phyloP scores from a whole-genome alignment of 2,329 filamentous ascomycete genomes.

The Microdochium trichocladiopsis region DNA sequence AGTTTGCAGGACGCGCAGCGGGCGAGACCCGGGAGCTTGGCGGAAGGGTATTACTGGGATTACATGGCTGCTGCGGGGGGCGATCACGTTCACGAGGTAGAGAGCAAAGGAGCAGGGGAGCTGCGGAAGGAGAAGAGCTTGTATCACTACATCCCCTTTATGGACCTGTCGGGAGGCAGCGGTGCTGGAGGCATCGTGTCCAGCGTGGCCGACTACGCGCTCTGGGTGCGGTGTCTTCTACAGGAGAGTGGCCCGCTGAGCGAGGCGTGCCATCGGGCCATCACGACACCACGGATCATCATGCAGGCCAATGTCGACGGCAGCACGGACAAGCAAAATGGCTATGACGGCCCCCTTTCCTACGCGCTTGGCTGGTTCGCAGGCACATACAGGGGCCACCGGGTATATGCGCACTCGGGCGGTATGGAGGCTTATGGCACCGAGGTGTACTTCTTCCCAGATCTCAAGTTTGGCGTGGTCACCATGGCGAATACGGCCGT shows the following conservation, averaged over 20 bases:
- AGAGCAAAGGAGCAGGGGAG: neutral
- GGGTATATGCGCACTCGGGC: constrained; percentile 33
- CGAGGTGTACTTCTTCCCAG: constrained; percentile 35
- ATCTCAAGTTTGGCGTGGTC: constrained; percentile 31
- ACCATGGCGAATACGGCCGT: constrained; percentile 35
- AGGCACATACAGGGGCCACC: constrained; percentile 32
- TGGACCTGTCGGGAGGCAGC: constrained; percentile 19
- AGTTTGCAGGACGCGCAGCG: constrained; percentile 19
- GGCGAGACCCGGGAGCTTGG: constrained; percentile 21
- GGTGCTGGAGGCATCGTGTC: constrained; percentile 36
- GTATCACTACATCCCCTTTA: constrained; percentile 17
- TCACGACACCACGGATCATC: constrained; percentile 25
- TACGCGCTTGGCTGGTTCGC: constrained; percentile 34
- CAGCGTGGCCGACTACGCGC: constrained; percentile 40
- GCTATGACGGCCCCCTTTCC: constrained; percentile 21
- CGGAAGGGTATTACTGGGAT: constrained; percentile 34
- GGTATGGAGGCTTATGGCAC: constrained; percentile 36
- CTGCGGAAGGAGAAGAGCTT: constrained; percentile 1
- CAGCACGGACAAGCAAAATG: constrained; percentile 5
- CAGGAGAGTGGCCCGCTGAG: constrained; percentile 26
- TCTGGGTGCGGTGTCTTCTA: constrained; percentile 43
- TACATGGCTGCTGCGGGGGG: constrained; percentile 4
- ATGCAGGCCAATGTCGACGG: neutral
- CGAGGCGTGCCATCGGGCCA: constrained; percentile 18
- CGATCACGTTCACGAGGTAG: neutral